Percentiles rank a stretch among this genome's conserved stretches.
phyloP scores from a whole-genome alignment of 139 green algal genomes.

The Chlamydomonas urium region DNA sequence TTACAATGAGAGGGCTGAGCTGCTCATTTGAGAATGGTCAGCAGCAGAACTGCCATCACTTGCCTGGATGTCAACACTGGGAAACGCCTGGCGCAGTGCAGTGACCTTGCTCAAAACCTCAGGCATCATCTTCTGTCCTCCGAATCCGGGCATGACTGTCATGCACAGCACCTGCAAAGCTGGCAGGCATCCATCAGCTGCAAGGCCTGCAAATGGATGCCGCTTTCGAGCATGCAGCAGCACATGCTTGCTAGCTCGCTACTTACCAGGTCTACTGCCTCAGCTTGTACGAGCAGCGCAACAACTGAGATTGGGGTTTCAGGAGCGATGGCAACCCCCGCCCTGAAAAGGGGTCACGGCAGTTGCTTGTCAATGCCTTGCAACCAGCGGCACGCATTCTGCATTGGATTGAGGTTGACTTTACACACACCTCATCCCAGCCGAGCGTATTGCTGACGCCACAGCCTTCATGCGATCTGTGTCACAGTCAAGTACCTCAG shows the following conservation, averaged over 20 bases:
- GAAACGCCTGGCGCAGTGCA: conserved; percentile 49
- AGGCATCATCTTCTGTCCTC: conserved; percentile 76
- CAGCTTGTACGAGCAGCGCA: conserved; percentile 38
- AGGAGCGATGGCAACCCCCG: conserved; percentile 71
- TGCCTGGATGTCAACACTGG: conserved; percentile 65
- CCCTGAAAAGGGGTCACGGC: conserved; percentile 4
- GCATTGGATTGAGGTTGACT: not conserved
- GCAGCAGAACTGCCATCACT: not conserved
- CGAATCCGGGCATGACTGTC: conserved; percentile 84
- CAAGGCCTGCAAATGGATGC: no score
- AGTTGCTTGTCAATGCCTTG: conserved; percentile 51
- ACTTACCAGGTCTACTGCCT: conserved; percentile 58
- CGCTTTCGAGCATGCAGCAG: no score
- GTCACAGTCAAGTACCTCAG: conserved; percentile 40
- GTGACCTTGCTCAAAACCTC: conserved; percentile 63
- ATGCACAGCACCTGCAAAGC: conserved; percentile 69
- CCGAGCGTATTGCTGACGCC: conserved; percentile 2
- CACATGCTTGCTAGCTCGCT: not conserved
- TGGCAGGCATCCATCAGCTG: not conserved
- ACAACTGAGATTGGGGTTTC: conserved; percentile 56
- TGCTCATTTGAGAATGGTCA: not conserved
- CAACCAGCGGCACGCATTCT: not conserved
- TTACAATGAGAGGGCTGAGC: not conserved
- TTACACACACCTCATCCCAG: conserved; percentile 1
- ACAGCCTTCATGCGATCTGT: conserved; percentile 1